Evolutionary conservation across 371 early-diverging fungal genomes (phyloP).

Genomic region (Mortierella sp.): DNA sequence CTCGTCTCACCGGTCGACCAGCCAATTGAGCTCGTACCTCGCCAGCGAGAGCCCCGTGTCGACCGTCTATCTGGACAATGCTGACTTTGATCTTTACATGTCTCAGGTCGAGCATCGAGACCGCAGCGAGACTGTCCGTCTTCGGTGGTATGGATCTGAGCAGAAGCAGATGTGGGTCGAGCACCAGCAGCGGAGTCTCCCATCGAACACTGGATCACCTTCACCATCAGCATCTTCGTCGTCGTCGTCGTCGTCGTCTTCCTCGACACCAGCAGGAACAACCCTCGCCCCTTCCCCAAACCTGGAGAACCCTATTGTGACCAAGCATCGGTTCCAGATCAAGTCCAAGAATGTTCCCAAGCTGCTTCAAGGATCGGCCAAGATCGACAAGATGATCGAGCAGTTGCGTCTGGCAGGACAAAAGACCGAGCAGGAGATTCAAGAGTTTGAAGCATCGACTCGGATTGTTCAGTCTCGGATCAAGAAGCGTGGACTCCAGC

Average conservation of each 20-base stretch:
- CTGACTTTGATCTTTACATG: conserved; percentile 87
- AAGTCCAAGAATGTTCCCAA: conserved; percentile 62
- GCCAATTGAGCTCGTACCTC: conserved; percentile 43
- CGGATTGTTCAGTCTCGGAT: conserved; percentile 82
- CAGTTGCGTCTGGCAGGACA: conserved; percentile 79
- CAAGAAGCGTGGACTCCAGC: conserved; percentile 76
- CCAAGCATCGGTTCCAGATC: conserved; percentile 70
- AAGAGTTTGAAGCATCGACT: conserved; percentile 77
- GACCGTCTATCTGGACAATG: conserved; percentile 95
- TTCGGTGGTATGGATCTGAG: conserved; percentile 93
- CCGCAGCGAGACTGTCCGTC: conserved; percentile 88
- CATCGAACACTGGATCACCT: not conserved
- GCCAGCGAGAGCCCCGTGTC: conserved; percentile 78
- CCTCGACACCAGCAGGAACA: conserved; percentile 12
- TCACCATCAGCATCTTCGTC: too few relatives aligned
- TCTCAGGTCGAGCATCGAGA: conserved; percentile 91
- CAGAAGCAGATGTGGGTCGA: conserved; percentile 59
- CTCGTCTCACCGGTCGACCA: conserved; percentile 88
- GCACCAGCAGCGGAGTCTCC: conserved; percentile 31
- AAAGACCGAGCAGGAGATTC: conserved; percentile 77
- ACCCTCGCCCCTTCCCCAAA: not conserved
- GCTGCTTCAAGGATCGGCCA: conserved; percentile 80
- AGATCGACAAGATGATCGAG: conserved; percentile 88
- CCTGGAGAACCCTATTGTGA: conserved; percentile 22
- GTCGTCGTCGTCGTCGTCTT: conserved; percentile 23